These are phyloP conservation scores for Saprolegnia diclina DNA, from an alignment of 352 stramenopile species.

Conservation along the genomic window DNA sequence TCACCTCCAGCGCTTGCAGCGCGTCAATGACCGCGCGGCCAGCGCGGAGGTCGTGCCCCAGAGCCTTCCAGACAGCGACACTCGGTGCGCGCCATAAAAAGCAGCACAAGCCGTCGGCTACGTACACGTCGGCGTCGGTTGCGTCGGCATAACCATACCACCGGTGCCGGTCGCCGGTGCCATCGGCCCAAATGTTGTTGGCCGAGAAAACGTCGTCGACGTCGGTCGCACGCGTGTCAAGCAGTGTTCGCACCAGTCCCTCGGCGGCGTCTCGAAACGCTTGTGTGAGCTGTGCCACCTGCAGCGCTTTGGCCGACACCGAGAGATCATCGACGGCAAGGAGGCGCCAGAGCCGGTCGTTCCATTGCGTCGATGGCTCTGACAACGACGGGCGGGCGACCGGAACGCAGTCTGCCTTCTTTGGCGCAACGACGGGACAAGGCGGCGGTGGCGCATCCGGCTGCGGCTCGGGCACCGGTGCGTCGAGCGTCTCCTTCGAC, in stretches of 20 bases:
- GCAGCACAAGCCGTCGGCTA: slow-evolving; percentile 4
- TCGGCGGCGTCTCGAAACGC: slow-evolving; percentile 17
- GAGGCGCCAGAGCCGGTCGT: slow-evolving; percentile 29
- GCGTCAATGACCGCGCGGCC: slow-evolving; percentile 34
- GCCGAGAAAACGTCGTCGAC: not conserved
- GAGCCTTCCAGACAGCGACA: slow-evolving; percentile 26
- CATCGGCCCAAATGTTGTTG: not conserved
- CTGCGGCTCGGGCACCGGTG: slow-evolving; percentile 3
- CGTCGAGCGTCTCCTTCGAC: not conserved
- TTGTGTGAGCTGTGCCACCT: slow-evolving; percentile 10
- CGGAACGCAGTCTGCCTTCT: not conserved
- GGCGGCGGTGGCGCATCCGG: slow-evolving; percentile 36
- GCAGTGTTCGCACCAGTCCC: not conserved
- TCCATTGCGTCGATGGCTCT: slow-evolving; percentile 29
- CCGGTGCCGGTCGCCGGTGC: not conserved
- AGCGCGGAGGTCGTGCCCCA: slow-evolving; percentile 50
- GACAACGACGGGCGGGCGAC: not conserved
- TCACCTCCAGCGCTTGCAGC: slow-evolving; percentile 24
- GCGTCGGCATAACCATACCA: not conserved
- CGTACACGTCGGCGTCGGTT: not conserved
- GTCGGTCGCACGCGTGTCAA: not conserved
- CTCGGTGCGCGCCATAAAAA: slow-evolving; percentile 1
- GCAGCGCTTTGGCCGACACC: slow-evolving; percentile 11
- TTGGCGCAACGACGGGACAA: slow-evolving; percentile 25
- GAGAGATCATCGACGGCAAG: slow-evolving; percentile 17